phyloP scores from a whole-genome alignment of 495 filamentous ascomycete genomes.

The Mycothermus thermophilus region DNA sequence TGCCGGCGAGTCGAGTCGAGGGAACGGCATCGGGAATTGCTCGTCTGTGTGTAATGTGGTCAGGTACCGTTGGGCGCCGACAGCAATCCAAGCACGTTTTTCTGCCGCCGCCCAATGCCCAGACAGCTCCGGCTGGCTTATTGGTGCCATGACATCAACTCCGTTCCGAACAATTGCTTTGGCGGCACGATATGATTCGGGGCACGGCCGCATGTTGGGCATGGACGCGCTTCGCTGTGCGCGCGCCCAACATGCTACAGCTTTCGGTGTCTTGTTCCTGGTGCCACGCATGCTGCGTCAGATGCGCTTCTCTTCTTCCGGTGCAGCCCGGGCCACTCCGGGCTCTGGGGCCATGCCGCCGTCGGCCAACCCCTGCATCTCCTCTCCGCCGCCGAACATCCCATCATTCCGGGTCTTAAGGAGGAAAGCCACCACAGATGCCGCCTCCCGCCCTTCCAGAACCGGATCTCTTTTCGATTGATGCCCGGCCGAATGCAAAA shows the following conservation, averaged over 20 bases:
- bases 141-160: slow-evolving; percentile 18
- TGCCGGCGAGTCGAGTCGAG: no score
- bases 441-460: no score
- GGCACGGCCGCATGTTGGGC: slow-evolving; percentile 10
- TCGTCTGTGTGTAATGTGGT: no score
- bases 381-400: no score
- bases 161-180: slow-evolving; percentile 5
- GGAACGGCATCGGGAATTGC: no score
- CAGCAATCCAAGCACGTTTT: slow-evolving; percentile 7
- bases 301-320: neutral
- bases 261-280: slow-evolving; percentile 1
- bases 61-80: slow-evolving; percentile 20
- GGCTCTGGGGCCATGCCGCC: no score
- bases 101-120: slow-evolving; percentile 18
- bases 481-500: neutral
- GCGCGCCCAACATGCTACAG: slow-evolving; percentile 5
- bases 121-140: slow-evolving; percentile 3
- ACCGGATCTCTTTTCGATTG: neutral
- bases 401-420: no score
- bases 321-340: slow-evolving; percentile 1
- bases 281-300: slow-evolving; percentile 8
- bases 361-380: no score
- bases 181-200: slow-evolving; percentile 12
- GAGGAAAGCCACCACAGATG: neutral
- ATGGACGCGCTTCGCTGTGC: slow-evolving; percentile 13